A percentile compares a stretch with the other conserved stretches of the same genome.
These are phyloP conservation scores for Exophiala bonariae DNA, from an alignment of 2,329 filamentous ascomycete genomes.

Conservation along the genomic window DNA sequence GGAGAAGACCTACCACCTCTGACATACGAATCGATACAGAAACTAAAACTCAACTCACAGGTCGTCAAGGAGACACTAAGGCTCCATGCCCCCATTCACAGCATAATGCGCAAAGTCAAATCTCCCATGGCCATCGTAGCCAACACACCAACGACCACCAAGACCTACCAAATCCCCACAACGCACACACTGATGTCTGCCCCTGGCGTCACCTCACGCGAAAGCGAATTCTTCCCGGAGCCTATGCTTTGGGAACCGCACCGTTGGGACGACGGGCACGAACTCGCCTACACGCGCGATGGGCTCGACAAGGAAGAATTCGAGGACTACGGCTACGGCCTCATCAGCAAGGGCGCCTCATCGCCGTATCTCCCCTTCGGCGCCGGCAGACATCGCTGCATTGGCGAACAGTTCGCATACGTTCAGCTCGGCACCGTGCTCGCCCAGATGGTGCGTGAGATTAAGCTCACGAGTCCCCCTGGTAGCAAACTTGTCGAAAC, in stretches of 20 bases:
- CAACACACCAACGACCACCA: constrained; percentile 63
- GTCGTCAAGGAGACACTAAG: constrained; percentile 73
- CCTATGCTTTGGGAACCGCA: constrained; percentile 84
- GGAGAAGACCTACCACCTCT: constrained; percentile 57
- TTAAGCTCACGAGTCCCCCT: constrained; percentile 76
- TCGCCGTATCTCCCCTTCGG: constrained; percentile 94
- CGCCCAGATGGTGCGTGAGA: constrained; percentile 71
- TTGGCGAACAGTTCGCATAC: constrained; percentile 95
- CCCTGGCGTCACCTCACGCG: constrained; percentile 75
- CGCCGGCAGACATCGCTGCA: constrained; percentile 88
- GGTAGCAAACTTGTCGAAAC: constrained; percentile 70
- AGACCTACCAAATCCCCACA: constrained; percentile 73
- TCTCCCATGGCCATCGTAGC: constrained; percentile 61
- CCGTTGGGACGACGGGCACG: constrained; percentile 72
- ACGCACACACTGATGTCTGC: constrained; percentile 80
- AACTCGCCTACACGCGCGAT: constrained; percentile 50
- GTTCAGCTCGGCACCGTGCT: constrained; percentile 85
- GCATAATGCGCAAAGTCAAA: constrained; percentile 71
- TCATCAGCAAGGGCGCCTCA: constrained; percentile 85
- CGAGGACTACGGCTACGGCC: constrained; percentile 89
- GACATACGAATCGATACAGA: constrained; percentile 59
- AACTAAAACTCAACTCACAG: constrained; percentile 61
- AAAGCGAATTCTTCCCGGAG: constrained; percentile 76
- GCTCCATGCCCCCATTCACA: constrained; percentile 71
- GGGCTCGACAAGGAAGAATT: constrained; percentile 65